A percentile compares a stretch with the other conserved stretches of the same genome.
phyloP scores from a whole-genome alignment of 345 rosid genomes.

The Alliaria petiolata region DNA sequence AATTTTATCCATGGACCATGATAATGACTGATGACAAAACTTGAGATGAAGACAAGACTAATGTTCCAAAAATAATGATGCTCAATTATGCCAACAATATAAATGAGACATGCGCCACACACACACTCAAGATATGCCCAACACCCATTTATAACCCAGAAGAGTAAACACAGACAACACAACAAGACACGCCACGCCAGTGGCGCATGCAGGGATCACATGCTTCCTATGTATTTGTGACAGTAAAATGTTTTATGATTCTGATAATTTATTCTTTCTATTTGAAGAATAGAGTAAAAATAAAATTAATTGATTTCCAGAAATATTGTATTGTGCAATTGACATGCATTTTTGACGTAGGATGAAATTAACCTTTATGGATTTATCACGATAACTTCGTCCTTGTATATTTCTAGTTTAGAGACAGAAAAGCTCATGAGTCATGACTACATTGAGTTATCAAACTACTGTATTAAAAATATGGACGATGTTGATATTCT shows the following conservation, averaged over 20 bases:
- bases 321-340: not conserved
- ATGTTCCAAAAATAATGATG: not conserved
- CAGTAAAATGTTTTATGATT: not conserved
- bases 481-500: not conserved
- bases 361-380: not conserved
- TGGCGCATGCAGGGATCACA: not conserved
- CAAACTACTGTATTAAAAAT: no score
- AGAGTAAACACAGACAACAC: not conserved
- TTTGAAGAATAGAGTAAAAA: not conserved
- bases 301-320: not conserved
- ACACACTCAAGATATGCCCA: not conserved
- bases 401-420: not conserved
- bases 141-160: not conserved
- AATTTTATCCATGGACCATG: constrained; percentile 5
- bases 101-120: constrained; percentile 5
- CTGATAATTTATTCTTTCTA: not conserved
- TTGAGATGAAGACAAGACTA: not conserved
- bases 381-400: not conserved
- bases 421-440: no score
- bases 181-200: not conserved
- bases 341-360: not conserved
- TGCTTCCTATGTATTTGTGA: not conserved
- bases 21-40: not conserved
- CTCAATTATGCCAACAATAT: not conserved
- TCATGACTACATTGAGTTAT: not conserved